Percentiles rank a stretch among this genome's conserved stretches.
phyloP scores from a whole-genome alignment of 345 rosid genomes.

The Linum tenue region DNA sequence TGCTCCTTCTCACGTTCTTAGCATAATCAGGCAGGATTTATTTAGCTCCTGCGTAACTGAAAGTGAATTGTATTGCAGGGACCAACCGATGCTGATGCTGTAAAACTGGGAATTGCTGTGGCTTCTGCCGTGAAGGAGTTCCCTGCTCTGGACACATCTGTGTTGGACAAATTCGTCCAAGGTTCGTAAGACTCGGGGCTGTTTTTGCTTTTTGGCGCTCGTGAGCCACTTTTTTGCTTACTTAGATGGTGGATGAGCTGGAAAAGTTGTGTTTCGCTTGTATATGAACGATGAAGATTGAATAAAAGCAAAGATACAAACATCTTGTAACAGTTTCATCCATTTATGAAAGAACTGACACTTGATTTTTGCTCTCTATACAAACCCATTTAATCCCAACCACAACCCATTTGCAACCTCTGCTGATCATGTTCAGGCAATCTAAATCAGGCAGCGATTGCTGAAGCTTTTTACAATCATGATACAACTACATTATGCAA shows the following conservation, averaged over 20 bases:
- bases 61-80: slow-evolving; percentile 32
- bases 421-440: not conserved
- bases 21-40: not conserved
- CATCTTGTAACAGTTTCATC: not conserved
- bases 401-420: no score
- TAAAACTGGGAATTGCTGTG: slow-evolving; percentile 63
- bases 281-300: not conserved
- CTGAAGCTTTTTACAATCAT: not conserved
- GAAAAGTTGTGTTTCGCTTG: not conserved
- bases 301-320: not conserved
- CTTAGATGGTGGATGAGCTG: not conserved
- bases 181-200: slow-evolving; percentile 2
- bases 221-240: not conserved
- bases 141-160: slow-evolving; percentile 69
- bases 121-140: slow-evolving; percentile 59
- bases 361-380: no score
- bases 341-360: not conserved
- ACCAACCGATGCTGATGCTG: slow-evolving; percentile 62
- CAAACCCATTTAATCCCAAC: no score
- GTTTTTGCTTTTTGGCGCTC: not conserved
- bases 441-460: not conserved
- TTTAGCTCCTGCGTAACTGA: not conserved
- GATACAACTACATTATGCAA: not conserved
- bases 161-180: slow-evolving; percentile 54
- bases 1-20: not conserved